Percentiles rank a stretch among this genome's conserved stretches.
phyloP scores from a whole-genome alignment of 805 yeast genomes.

The Saturnispora silvae region DNA sequence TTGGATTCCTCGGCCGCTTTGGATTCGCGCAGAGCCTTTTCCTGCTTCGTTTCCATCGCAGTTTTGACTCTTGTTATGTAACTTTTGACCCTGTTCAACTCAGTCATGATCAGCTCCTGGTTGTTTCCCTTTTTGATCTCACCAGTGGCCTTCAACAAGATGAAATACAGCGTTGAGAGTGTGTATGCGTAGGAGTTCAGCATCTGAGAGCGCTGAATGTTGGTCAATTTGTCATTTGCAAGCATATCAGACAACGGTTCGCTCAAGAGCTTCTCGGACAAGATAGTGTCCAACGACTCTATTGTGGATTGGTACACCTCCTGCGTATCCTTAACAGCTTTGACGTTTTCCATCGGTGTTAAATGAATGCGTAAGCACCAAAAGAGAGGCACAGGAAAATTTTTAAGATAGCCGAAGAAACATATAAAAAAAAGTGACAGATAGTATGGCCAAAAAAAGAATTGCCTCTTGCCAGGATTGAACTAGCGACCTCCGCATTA shows the following conservation, averaged over 20 bases:
- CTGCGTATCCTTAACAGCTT: constrained; percentile 6
- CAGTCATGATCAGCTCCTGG: constrained; percentile 55
- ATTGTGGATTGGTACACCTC: not conserved
- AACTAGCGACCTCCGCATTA: constrained; percentile 96
- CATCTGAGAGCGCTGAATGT: constrained; percentile 24
- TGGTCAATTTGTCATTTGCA: constrained; percentile 6
- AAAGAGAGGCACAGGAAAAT: not conserved
- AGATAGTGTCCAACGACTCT: not conserved
- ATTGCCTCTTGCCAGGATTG: constrained; percentile 79
- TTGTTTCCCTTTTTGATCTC: constrained; percentile 32
- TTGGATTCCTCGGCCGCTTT: constrained; percentile 12
- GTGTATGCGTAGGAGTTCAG: constrained; percentile 37
- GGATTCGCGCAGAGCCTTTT: constrained; percentile 19
- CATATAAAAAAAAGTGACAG: not conserved
- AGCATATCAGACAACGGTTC: constrained; percentile 9
- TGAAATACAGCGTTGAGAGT: constrained; percentile 44
- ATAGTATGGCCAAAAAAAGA: constrained; percentile 16
- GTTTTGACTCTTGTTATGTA: constrained; percentile 51
- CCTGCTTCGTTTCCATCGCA: constrained; percentile 22
- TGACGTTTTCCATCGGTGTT: constrained; percentile 9
- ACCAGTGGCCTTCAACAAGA: constrained; percentile 51
- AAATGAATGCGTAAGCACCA: not conserved
- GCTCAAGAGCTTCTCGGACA: constrained; percentile 10
- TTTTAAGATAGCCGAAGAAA: not conserved
- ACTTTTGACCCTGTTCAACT: constrained; percentile 53